Percentiles rank a stretch among this genome's conserved stretches.
phyloP scores from a whole-genome alignment of 805 yeast species.

The Scheffersomyces stipitis region DNA sequence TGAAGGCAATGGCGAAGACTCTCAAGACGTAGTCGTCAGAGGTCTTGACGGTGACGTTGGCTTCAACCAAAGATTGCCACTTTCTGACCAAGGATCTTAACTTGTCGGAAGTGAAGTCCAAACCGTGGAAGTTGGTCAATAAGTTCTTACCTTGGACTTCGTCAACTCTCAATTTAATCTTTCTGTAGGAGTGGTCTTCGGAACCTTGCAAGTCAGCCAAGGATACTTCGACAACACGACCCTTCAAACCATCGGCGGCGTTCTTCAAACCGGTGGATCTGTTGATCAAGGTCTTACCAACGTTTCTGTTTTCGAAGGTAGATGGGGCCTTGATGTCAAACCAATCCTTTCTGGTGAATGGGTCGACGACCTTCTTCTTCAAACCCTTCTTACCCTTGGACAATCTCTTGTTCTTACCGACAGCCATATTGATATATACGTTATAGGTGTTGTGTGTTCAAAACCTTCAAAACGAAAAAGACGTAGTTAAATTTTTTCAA shows the following conservation, averaged over 20 bases:
- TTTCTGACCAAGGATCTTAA: constrained; percentile 95
- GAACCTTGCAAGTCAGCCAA: constrained; percentile 97
- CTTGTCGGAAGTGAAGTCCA: constrained; percentile 97
- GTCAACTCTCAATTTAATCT: constrained; percentile 94
- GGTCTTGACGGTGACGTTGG: constrained; percentile 96
- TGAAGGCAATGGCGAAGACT: constrained; percentile 96
- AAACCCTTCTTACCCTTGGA: constrained; percentile 93
- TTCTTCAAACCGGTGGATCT: constrained; percentile 97
- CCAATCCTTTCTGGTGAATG: constrained; percentile 99
- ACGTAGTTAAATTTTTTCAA: not conserved
- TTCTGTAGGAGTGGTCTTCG: constrained; percentile 98
- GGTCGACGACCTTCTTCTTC: constrained; percentile 99
- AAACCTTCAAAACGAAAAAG: not conserved
- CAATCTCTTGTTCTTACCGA: constrained; percentile 87
- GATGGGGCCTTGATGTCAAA: constrained; percentile 98
- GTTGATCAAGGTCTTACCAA: constrained; percentile 98
- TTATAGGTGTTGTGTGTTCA: not conserved
- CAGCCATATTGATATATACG: constrained; percentile 47
- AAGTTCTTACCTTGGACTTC: constrained; percentile 98
- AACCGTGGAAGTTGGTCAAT: constrained; percentile 98
- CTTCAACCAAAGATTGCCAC: constrained; percentile 98
- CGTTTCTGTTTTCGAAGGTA: constrained; percentile 97
- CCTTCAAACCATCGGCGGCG: constrained; percentile 98
- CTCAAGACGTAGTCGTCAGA: constrained; percentile 96
- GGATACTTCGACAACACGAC: constrained; percentile 94